phyloP scores from a whole-genome alignment of 495 filamentous ascomycete species.

The Penicillium simplicissimum region DNA sequence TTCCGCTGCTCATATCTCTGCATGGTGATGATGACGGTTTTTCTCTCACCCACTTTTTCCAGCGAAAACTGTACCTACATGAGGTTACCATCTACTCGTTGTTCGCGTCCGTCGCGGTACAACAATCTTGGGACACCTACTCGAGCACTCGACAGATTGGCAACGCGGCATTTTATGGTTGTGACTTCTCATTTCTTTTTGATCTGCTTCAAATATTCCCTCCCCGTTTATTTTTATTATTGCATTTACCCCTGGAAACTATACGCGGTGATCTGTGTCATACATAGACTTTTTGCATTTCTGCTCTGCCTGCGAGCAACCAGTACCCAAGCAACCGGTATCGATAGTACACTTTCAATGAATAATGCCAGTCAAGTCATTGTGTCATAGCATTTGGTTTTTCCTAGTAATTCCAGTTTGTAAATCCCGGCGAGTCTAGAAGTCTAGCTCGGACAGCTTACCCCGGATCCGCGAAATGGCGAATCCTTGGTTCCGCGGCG shows the following conservation, averaged over 20 bases:
- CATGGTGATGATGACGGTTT: conserved; percentile 19
- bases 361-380: conserved; percentile 1
- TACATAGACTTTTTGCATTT: conserved; percentile 20
- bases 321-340: conserved; percentile 4
- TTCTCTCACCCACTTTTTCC: not conserved
- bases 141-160: conserved; percentile 11
- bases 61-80: not conserved
- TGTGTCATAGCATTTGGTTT: not conserved
- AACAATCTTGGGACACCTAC: not conserved
- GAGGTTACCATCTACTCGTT: not conserved
- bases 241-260: conserved; percentile 7
- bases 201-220: conserved; percentile 6
- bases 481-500: conserved; percentile 9
- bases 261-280: conserved; percentile 7
- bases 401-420: not conserved
- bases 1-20: conserved; percentile 9
- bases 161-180: conserved; percentile 15
- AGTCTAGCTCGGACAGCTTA: conserved; percentile 10
- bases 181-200: conserved; percentile 14
- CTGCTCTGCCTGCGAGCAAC: not conserved
- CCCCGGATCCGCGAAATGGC: conserved; percentile 23
- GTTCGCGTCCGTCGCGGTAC: not conserved
- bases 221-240: conserved; percentile 5
- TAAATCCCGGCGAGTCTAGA: not conserved
- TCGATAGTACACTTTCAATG: conserved; percentile 2